phyloP scores from a whole-genome alignment of 164 flowering plant species.

The Kalanchoe fedtschenkoi region DNA sequence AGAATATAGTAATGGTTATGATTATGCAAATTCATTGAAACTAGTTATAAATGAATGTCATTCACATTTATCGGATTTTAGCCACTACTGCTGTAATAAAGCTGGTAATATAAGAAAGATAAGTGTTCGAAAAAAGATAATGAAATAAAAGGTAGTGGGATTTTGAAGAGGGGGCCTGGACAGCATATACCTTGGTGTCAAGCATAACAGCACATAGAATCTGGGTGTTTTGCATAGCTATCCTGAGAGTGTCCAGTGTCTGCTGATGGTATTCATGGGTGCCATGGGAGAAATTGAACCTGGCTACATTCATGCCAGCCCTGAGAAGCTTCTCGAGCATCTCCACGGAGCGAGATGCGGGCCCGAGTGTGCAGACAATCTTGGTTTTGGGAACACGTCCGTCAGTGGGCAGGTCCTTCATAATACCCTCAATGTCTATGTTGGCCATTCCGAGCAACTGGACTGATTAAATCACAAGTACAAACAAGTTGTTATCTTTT shows the following conservation, averaged over 20 bases:
- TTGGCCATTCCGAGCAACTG: too few species aligned
- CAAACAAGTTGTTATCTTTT: too few species aligned
- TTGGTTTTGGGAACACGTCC: slow-evolving; percentile 64
- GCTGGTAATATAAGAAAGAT: too few species aligned
- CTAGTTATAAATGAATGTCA: too few species aligned
- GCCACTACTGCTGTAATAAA: too few species aligned
- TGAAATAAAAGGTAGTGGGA: too few species aligned
- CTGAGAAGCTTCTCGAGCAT: slow-evolving; percentile 66
- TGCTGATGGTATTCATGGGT: slow-evolving; percentile 78
- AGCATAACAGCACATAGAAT: slow-evolving; percentile 82
- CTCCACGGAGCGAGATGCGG: slow-evolving; percentile 58
- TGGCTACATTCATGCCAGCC: slow-evolving; percentile 80
- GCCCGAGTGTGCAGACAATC: slow-evolving; percentile 77
- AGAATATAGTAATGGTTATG: too few species aligned
- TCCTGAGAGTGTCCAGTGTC: slow-evolving; percentile 53
- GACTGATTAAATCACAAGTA: too few species aligned
- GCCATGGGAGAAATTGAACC: slow-evolving; percentile 80
- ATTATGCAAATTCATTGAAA: too few species aligned
- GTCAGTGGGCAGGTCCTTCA: slow-evolving; percentile 53
- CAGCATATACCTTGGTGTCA: slow-evolving; percentile 54
- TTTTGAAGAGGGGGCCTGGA: background rate
- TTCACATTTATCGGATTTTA: too few species aligned
- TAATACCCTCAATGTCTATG: slow-evolving; percentile 57
- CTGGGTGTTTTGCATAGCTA: slow-evolving; percentile 61
- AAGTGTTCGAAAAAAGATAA: too few species aligned